Base-by-base conservation (phyloP, 2,329 filamentous ascomycete genomes). In the Furcasterigmium furcatum region DNA sequence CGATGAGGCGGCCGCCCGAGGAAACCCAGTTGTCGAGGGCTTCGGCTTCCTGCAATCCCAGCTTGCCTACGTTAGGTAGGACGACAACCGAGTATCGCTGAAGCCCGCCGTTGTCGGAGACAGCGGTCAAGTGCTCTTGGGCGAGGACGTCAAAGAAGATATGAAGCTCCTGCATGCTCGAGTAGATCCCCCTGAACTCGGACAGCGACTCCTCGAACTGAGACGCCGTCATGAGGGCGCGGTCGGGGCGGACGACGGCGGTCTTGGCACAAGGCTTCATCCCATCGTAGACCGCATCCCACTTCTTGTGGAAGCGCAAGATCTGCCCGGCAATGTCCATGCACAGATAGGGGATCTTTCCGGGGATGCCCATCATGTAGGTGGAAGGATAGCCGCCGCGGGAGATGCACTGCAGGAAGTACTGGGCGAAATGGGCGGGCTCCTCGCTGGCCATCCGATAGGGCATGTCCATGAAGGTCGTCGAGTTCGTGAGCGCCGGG, bases 281-380 rank as follows among this genome's bases (percentile, higher is more conserved):
- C 7, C 46, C 50, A 3, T 27, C 27, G 38, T 52, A 52, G 6
- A 50, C 38, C 5, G 46, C 46, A 22, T 43, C 41, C 44, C 43
- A 47, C 16, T 42, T 29, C 12, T 25, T 12, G 38, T 53, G 49
- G 32, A 53, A 53, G 14, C 36, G 12, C 30, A 46, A 46, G 16
- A 51, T 35, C 30, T 50, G 35, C 9, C 21, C 34, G 4, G 46
- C 46, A 12, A 44, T 30, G 4, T 47, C 32, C 20, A 53, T 22
- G 27, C 46, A 45, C 3, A 46, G 42, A 38, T 50, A 51, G 9
- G 46, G 49, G 21, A 45, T 49, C 34, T 49, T 47, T 9, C 51
- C 51, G 3, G 51, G 49, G 16, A 45, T 27, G 4, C 51, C 51
- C 41, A 53, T 51, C 27, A 53, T 53, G 38, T 53, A 53, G 7